Conservation (phyloP, 176 grass and related monocot species). For the Avena atlantica region DNA sequence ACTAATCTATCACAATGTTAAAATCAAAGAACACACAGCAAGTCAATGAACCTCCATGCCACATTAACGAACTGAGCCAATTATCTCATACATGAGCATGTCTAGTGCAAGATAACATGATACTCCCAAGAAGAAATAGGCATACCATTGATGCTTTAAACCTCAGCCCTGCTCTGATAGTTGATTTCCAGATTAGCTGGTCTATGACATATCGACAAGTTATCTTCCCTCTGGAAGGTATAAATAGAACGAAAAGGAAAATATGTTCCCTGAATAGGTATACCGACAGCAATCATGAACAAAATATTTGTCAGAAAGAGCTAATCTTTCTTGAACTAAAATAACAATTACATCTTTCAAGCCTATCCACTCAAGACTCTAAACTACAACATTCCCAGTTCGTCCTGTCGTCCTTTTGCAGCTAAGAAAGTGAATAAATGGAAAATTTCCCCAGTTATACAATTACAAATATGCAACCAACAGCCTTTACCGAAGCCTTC, state of each 20-base stretch:
- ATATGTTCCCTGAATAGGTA: neutral
- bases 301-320: conserved; percentile 27
- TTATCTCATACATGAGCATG: neutral
- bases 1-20: neutral
- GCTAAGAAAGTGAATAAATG: conserved; percentile 60
- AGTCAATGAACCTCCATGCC: neutral
- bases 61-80: conserved; percentile 11
- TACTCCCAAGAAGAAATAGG: neutral
- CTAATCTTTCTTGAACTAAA: conserved; percentile 49
- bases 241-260: neutral
- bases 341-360: conserved; percentile 59
- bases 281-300: conserved; percentile 21
- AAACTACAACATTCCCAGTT: conserved; percentile 54
- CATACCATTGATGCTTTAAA: neutral
- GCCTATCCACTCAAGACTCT: conserved; percentile 48
- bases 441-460: conserved; percentile 50
- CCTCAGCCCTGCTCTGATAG: neutral
- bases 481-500: conserved; percentile 41
- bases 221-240: neutral
- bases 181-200: conserved; percentile 8
- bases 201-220: neutral
- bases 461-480: conserved; percentile 59
- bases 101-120: neutral
- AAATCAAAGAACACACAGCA: neutral
- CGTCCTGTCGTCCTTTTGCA: conserved; percentile 29